phyloP scores from a whole-genome alignment of 1,284 basidiomycete species.

The Pyrrhoderma lamaoense region DNA sequence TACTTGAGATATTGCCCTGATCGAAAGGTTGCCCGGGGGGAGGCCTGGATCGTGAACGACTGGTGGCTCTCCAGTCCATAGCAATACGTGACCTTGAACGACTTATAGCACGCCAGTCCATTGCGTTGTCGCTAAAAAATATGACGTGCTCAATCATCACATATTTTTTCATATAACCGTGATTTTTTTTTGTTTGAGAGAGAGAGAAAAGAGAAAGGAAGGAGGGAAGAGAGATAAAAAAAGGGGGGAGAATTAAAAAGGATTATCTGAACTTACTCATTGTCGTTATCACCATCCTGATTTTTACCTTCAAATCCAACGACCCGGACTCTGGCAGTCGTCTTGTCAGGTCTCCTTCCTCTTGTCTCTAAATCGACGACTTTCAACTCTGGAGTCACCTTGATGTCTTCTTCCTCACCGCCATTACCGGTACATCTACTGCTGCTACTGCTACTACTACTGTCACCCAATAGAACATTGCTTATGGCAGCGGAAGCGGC shows the following conservation, averaged over 20 bases:
- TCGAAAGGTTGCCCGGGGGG: slow-evolving; percentile 44
- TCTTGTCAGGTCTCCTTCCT: slow-evolving; percentile 69
- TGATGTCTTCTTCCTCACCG: no score
- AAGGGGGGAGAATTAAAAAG: slow-evolving; percentile 24
- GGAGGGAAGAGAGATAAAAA: slow-evolving; percentile 21
- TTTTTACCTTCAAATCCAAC: slow-evolving; percentile 73
- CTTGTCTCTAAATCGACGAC: slow-evolving; percentile 39
- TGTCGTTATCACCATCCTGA: slow-evolving; percentile 63
- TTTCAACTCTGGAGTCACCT: slow-evolving; percentile 20
- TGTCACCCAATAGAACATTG: no score
- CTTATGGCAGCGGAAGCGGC: no score
- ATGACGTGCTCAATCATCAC: not conserved
- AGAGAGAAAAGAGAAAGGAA: slow-evolving; percentile 17
- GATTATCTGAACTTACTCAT: slow-evolving; percentile 72
- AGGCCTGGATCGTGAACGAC: slow-evolving; percentile 70
- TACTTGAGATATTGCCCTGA: slow-evolving; percentile 31
- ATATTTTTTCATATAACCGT: not conserved
- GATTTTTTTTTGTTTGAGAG: not conserved
- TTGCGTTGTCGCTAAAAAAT: slow-evolving; percentile 44
- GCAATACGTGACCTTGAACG: slow-evolving; percentile 82
- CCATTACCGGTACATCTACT: no score
- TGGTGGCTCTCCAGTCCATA: slow-evolving; percentile 74
- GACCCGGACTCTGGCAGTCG: slow-evolving; percentile 64
- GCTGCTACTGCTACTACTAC: slow-evolving; percentile 22
- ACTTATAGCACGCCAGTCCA: slow-evolving; percentile 94